Base-by-base conservation (phyloP, 2,329 filamentous ascomycete genomes). In the Exophiala sp. region DNA sequence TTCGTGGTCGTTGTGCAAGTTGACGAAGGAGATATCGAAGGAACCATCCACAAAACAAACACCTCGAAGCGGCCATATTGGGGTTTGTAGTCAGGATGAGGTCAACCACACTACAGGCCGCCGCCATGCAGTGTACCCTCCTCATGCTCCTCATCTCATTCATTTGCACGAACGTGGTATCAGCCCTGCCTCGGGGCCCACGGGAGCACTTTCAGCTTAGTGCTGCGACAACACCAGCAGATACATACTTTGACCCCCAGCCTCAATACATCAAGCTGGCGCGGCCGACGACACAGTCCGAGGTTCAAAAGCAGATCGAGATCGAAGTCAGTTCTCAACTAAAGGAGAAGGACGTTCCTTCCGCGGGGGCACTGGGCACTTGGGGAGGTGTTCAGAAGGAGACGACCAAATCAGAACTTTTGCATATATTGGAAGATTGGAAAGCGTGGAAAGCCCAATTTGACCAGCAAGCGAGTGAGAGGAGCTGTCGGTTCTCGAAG, bases 221-320 rank as follows among this genome's bases (percentile, higher is more conserved):
- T 29, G 41, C 21, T 43, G 41, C 41, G 9, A 43, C 21, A 29
- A 32, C 20, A 5, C 41, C 41, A 14, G 41, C 41, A 32, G 41
- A 43, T 34, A 18, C 32, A n/a, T 52, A 38, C n/a, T 46, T 43
- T 21, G 18, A 20, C n/a, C 42, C 50, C 10, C 50, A 52, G n/a
- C 50, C 41, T 16, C 50, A 52, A 18, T 52, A 42, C 16, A 52
- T 52, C 35, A 33, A 35, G 14, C 43, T 52, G 18, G 46, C 50
- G n/a, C 50, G 21, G 35, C 41, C 41, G 11, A 16, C 46, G 20
- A 38, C 24, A n/a, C 42, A 46, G 43, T 11, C 20, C 29, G 21
- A 43, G 29, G 12, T 20, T 7, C 39, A 33, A n/a, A 29, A 33
- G 6, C 21, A 50, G 32, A 39, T 18, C 11, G 38, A 38, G 40